Conservation (phyloP, 768 basidiomycete genomes). For the Lactarius tabidus region DNA sequence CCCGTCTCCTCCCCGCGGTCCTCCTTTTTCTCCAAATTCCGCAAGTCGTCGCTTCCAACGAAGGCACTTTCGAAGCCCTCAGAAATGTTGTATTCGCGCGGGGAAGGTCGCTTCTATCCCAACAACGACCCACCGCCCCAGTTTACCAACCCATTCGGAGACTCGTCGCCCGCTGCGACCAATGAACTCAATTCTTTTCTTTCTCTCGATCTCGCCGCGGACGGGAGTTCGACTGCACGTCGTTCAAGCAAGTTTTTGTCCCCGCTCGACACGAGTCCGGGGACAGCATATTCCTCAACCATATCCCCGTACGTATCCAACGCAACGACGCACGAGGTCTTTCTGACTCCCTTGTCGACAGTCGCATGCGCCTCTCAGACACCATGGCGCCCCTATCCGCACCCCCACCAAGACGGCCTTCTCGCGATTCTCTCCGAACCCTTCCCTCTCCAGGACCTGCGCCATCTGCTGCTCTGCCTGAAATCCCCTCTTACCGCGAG, state of each 20-base stretch:
- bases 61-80: constrained; percentile 1
- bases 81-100: not conserved
- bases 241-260: constrained; percentile 33
- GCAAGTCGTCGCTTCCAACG: constrained; percentile 25
- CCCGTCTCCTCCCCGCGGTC: constrained; percentile 15
- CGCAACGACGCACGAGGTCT: not conserved
- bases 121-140: not conserved
- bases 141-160: constrained; percentile 22
- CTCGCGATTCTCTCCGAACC: constrained; percentile 42
- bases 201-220: constrained; percentile 63
- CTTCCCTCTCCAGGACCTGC: constrained; percentile 61
- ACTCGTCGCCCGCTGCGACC: constrained; percentile 1
- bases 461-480: constrained; percentile 50
- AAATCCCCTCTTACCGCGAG: constrained; percentile 33
- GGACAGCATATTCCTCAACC: not conserved
- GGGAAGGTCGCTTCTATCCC: not conserved
- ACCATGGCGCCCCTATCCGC: constrained; percentile 17
- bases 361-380: constrained; percentile 15
- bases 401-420: constrained; percentile 32
- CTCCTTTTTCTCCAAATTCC: constrained; percentile 19
- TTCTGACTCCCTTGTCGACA: constrained; percentile 10
- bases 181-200: constrained; percentile 51
- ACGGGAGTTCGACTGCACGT: constrained; percentile 37
- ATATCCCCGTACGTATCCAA: constrained; percentile 4
- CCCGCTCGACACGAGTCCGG: constrained; percentile 32